Conservation (phyloP, 768 basidiomycete genomes). For the Sporobolomyces roseus region DNA sequence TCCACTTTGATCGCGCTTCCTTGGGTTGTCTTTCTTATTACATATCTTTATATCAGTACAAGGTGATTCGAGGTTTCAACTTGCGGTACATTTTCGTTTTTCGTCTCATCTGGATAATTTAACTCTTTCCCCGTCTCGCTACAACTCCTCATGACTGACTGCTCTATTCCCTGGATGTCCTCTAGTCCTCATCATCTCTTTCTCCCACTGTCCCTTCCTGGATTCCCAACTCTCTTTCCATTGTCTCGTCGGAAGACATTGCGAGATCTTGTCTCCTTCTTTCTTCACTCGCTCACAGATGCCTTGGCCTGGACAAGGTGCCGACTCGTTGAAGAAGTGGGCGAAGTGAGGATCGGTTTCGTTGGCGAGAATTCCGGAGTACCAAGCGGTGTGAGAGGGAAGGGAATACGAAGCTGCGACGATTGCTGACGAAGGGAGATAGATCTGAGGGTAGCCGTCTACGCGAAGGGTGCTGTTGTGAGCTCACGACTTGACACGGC, state of each 20-base stretch:
- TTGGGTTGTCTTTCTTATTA: too few relatives aligned
- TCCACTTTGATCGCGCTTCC: too few relatives aligned
- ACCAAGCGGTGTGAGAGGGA: slow-evolving; percentile 40
- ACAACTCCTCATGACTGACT: too few relatives aligned
- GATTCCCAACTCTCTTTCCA: slow-evolving; percentile 19
- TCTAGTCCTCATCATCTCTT: slow-evolving; percentile 13
- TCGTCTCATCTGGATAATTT: too few relatives aligned
- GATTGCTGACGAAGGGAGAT: slow-evolving; percentile 45
- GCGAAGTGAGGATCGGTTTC: slow-evolving; percentile 35
- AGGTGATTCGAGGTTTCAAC: too few relatives aligned
- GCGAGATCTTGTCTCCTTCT: not conserved
- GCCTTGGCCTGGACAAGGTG: slow-evolving; percentile 22
- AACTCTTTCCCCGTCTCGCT: too few relatives aligned
- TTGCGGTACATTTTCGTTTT: too few relatives aligned
- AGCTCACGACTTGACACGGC: not conserved
- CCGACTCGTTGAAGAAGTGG: slow-evolving; percentile 32
- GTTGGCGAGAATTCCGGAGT: slow-evolving; percentile 30
- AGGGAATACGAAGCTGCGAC: slow-evolving; percentile 44
- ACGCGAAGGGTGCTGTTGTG: not conserved
- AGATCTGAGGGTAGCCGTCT: slow-evolving; percentile 46
- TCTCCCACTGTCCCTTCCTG: slow-evolving; percentile 23
- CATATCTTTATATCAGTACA: too few relatives aligned
- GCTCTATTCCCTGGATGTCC: not conserved
- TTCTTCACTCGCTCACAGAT: slow-evolving; percentile 13
- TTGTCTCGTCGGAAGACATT: slow-evolving; percentile 1